Percentiles rank a stretch among this genome's conserved stretches.
Evolutionary conservation across 257 asterid species (phyloP).

Genomic region (Solanum appendiculatum): DNA sequence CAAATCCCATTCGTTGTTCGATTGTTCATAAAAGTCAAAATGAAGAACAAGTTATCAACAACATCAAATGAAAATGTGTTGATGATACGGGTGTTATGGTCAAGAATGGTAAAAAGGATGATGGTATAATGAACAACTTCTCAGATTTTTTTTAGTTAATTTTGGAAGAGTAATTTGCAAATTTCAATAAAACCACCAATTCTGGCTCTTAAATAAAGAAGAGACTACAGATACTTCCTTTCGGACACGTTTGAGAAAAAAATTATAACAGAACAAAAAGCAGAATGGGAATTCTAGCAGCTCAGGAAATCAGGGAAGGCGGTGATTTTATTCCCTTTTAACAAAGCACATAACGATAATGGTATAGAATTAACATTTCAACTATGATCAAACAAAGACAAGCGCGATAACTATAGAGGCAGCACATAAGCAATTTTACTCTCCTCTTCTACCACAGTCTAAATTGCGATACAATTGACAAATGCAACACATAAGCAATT

Average conservation of each 20-base stretch:
- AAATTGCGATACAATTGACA: neutral
- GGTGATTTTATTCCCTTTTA: neutral
- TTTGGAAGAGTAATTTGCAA: neutral
- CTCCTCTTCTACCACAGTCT: neutral
- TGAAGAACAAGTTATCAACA: neutral
- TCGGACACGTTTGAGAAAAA: neutral
- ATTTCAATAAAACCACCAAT: neutral
- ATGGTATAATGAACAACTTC: neutral
- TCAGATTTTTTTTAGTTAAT: neutral
- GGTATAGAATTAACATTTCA: neutral
- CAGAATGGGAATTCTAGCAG: neutral
- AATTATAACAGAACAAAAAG: neutral
- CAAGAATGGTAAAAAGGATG: neutral
- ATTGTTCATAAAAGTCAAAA: neutral
- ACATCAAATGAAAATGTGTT: neutral
- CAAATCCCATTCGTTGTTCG: neutral
- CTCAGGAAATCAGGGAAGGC: neutral
- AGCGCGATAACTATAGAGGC: neutral
- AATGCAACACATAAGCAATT: neutral
- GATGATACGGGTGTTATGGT: neutral
- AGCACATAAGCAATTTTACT: neutral
- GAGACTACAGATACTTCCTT: neutral
- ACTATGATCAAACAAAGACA: neutral
- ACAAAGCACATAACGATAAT: neutral
- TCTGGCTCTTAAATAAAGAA: neutral